A percentile compares a stretch with the other conserved stretches of the same genome.
Conservation (phyloP, 2,329 filamentous ascomycete species). For the Herpotrichia juniperi region DNA sequence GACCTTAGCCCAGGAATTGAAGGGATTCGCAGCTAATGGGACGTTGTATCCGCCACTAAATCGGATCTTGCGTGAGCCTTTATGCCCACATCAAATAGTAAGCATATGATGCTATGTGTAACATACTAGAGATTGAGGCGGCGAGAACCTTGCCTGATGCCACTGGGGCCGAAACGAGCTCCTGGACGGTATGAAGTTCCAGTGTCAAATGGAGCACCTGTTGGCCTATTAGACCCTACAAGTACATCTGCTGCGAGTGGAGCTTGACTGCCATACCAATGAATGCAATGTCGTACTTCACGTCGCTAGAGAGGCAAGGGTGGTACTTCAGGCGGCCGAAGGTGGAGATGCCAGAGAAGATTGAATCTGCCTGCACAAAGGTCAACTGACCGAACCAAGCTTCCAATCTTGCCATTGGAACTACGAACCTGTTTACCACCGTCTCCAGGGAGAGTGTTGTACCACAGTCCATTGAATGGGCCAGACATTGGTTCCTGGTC, state of each 20-base stretch:
- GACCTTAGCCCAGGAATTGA: slow-evolving; percentile 80
- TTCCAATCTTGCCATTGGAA: not conserved
- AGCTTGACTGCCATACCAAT: slow-evolving; percentile 60
- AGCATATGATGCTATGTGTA: slow-evolving; percentile 46
- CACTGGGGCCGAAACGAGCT: slow-evolving; percentile 82
- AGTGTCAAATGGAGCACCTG: slow-evolving; percentile 83
- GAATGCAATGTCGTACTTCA: slow-evolving; percentile 85
- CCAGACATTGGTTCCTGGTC: slow-evolving; percentile 68
- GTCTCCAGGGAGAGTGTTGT: slow-evolving; percentile 81
- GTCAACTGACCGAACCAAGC: slow-evolving; percentile 18
- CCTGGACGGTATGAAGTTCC: slow-evolving; percentile 85
- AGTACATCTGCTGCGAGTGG: not conserved
- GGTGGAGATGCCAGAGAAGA: slow-evolving; percentile 87
- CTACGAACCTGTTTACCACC: slow-evolving; percentile 77
- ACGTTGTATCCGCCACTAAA: slow-evolving; percentile 87
- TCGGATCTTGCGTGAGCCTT: slow-evolving; percentile 58
- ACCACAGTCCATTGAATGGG: slow-evolving; percentile 79
- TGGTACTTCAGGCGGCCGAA: slow-evolving; percentile 81
- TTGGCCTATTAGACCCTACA: slow-evolving; percentile 5
- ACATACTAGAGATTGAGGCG: slow-evolving; percentile 86
- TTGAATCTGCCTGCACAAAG: slow-evolving; percentile 72
- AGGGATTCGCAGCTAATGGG: slow-evolving; percentile 78
- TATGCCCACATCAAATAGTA: slow-evolving; percentile 35
- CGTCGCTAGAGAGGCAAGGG: slow-evolving; percentile 74
- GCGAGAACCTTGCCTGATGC: slow-evolving; percentile 84